Percentiles rank a stretch among this genome's conserved stretches.
These are phyloP conservation scores for Hypoxylon lienhwacheense DNA, from an alignment of 495 filamentous ascomycete genomes.

Conservation along the genomic window DNA sequence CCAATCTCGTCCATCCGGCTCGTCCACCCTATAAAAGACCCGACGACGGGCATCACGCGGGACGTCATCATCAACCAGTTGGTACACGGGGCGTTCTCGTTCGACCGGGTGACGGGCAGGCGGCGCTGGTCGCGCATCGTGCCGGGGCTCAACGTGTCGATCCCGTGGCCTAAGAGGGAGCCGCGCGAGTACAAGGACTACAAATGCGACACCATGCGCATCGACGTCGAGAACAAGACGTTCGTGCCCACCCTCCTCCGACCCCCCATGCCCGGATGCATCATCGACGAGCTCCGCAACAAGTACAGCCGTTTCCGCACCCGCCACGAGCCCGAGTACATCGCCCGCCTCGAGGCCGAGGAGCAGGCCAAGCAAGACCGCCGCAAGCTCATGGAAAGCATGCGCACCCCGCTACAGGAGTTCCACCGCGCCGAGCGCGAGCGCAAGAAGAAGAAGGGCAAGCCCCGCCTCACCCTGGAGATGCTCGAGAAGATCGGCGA, in stretches of 20 bases:
- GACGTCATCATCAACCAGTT: conserved; percentile 79
- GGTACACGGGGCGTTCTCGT: conserved; percentile 44
- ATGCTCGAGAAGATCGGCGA: conserved; percentile 68
- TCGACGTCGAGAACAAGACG: conserved; percentile 72
- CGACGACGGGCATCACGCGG: conserved; percentile 58
- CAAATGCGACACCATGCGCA: conserved; percentile 69
- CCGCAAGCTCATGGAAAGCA: conserved; percentile 54
- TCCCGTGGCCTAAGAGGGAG: conserved; percentile 70
- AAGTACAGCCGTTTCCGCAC: conserved; percentile 82
- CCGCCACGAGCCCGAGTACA: conserved; percentile 71
- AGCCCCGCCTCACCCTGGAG: conserved; percentile 57
- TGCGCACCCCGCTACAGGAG: conserved; percentile 59
- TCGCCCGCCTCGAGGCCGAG: conserved; percentile 63
- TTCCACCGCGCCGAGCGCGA: conserved; percentile 48
- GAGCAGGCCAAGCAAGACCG: conserved; percentile 60
- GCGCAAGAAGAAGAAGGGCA: conserved; percentile 48
- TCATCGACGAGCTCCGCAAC: conserved; percentile 87
- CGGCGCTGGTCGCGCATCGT: conserved; percentile 55
- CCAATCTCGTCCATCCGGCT: conserved; percentile 73
- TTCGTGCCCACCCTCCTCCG: conserved; percentile 73
- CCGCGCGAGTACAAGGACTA: conserved; percentile 55
- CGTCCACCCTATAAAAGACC: conserved; percentile 72
- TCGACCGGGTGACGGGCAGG: conserved; percentile 50
- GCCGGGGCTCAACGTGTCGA: conserved; percentile 61
- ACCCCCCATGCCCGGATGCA: conserved; percentile 73